phyloP scores from a whole-genome alignment of 2,329 filamentous ascomycete species.

The Penicillium sp. region DNA sequence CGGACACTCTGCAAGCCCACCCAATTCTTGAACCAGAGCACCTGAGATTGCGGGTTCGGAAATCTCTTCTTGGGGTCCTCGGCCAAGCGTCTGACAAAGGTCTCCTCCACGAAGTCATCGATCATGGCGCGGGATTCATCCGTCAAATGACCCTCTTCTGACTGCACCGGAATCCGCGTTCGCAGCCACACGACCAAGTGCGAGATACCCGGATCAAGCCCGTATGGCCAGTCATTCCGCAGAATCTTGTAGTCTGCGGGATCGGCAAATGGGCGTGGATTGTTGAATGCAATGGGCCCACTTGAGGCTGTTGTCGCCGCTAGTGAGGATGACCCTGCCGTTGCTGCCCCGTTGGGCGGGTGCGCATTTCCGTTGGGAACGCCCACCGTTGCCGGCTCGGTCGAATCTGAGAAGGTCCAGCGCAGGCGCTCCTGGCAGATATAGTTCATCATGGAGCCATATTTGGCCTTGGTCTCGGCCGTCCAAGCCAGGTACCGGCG shows the following conservation, averaged over 20 bases:
- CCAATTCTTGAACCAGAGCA: constrained; percentile 63
- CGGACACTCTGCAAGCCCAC: constrained; percentile 55
- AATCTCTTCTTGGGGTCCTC: constrained; percentile 28
- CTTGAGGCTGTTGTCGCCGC: constrained; percentile 15
- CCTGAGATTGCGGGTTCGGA: constrained; percentile 37
- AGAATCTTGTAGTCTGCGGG: constrained; percentile 51
- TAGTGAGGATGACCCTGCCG: constrained; percentile 5
- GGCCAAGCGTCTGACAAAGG: constrained; percentile 44
- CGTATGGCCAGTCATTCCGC: constrained; percentile 61
- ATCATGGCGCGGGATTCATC: constrained; percentile 45
- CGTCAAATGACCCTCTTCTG: constrained; percentile 46
- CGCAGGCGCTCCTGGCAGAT: constrained; percentile 50
- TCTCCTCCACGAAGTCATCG: constrained; percentile 45
- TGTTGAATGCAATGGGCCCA: constrained; percentile 40
- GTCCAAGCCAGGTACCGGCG: constrained; percentile 57
- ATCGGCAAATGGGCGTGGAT: constrained; percentile 50
- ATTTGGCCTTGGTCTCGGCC: constrained; percentile 47
- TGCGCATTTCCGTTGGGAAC: constrained; percentile 10
- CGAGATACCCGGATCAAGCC: constrained; percentile 47
- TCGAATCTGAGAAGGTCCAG: constrained; percentile 38
- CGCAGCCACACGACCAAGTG: constrained; percentile 56
- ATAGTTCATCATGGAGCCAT: constrained; percentile 53
- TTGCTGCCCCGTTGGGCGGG: constrained; percentile 6
- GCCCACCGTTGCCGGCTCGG: neutral
- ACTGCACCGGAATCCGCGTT: constrained; percentile 44